A percentile compares a stretch with the other conserved stretches of the same genome.
Conservation (phyloP, 2,329 filamentous ascomycete genomes). For the Arachnomyces sp. region DNA sequence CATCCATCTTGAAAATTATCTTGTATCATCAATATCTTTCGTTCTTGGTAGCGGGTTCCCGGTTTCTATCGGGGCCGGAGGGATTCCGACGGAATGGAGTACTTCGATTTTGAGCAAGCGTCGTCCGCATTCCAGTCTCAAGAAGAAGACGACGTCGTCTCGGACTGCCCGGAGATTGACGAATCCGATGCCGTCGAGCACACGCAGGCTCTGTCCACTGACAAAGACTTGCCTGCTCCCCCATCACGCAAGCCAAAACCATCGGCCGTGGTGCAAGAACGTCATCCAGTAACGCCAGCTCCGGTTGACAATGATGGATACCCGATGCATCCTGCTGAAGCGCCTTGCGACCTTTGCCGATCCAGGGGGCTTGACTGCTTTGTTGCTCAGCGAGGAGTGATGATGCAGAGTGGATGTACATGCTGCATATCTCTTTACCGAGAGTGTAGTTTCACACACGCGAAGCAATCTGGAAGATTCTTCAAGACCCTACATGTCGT, state of each 20-base stretch:
- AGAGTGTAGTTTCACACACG: conserved; percentile 41
- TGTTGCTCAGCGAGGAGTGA: conserved; percentile 35
- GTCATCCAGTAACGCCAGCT: conserved; percentile 12
- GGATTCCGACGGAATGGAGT: conserved; percentile 31
- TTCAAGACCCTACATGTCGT: conserved; percentile 39
- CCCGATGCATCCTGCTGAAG: conserved; percentile 39
- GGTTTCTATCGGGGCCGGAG: neutral
- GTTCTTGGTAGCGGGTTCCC: neutral
- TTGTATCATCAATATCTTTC: neutral
- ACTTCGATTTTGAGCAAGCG: conserved; percentile 42
- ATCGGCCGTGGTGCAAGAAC: neutral
- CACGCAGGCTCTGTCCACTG: conserved; percentile 35
- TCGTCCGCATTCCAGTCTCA: conserved; percentile 29
- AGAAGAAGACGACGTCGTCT: conserved; percentile 33
- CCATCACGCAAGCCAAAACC: conserved; percentile 14
- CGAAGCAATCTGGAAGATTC: conserved; percentile 33
- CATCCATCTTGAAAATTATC: neutral
- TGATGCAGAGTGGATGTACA: conserved; percentile 37
- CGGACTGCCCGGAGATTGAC: conserved; percentile 29
- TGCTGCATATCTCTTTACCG: conserved; percentile 42
- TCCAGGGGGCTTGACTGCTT: conserved; percentile 42
- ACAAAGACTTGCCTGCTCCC: conserved; percentile 35
- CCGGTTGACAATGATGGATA: conserved; percentile 25
- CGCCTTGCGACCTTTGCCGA: conserved; percentile 40
- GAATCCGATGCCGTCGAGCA: conserved; percentile 30